Evolutionary conservation across 2,329 filamentous ascomycete species (phyloP).

Genomic region (Chrysoporthe austroafricana): DNA sequence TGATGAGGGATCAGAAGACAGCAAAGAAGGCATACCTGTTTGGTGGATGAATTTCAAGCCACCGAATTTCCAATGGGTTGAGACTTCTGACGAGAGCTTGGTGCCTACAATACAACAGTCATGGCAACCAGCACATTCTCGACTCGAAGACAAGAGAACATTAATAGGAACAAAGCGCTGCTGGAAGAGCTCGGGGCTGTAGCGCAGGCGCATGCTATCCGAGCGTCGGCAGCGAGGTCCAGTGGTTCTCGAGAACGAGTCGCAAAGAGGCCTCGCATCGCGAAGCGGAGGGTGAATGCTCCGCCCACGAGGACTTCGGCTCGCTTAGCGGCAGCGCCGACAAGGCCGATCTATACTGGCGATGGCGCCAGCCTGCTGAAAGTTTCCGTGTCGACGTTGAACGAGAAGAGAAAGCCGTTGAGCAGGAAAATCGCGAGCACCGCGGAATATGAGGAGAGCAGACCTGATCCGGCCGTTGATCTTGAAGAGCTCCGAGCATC

Average conservation of each 20-base stretch:
- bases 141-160: conserved; percentile 49
- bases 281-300: conserved; percentile 11
- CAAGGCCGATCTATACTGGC: conserved; percentile 43
- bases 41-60: not conserved
- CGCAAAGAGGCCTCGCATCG: conserved; percentile 16
- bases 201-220: conserved; percentile 34
- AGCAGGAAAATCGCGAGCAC: not conserved
- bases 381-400: not conserved
- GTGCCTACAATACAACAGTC: not conserved
- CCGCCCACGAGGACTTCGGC: conserved; percentile 50
- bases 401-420: not conserved
- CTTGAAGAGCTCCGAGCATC: conserved; percentile 35
- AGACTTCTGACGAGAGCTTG: not conserved
- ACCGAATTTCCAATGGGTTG: not conserved
- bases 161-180: conserved; percentile 52
- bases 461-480: conserved; percentile 15
- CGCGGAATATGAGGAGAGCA: not conserved
- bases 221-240: conserved; percentile 25
- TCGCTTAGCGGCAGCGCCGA: conserved; percentile 47
- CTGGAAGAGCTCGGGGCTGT: conserved; percentile 51
- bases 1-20: not conserved
- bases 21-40: not conserved
- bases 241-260: not conserved
- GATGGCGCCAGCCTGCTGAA: conserved; percentile 30
- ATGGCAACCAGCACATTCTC: conserved; percentile 43